phyloP scores from a whole-genome alignment of 176 grass and related monocot genomes.

The Leersia perrieri region DNA sequence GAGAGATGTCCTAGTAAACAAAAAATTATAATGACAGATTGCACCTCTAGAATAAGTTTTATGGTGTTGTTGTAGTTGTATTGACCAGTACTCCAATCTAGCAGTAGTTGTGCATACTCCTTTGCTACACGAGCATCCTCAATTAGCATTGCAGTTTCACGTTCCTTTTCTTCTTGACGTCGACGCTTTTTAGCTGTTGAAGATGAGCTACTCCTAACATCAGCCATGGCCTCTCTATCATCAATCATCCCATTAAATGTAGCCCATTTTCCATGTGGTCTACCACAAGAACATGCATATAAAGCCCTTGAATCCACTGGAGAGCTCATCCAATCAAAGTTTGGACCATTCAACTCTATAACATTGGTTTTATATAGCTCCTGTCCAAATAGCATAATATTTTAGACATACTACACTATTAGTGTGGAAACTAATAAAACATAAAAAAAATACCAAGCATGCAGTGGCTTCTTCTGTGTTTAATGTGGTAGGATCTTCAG shows the following conservation, averaged over 20 bases:
- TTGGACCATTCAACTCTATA: not conserved
- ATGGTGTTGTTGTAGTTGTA: not conserved
- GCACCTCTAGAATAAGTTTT: not conserved
- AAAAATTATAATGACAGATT: not conserved
- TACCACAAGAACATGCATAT: not conserved
- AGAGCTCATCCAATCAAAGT: not conserved
- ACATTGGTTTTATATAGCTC: not conserved
- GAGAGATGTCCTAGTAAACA: too few relatives aligned
- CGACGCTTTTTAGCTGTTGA: not conserved
- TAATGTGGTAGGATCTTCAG: not conserved
- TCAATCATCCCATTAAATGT: not conserved
- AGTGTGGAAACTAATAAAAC: too few relatives aligned
- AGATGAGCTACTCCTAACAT: not conserved
- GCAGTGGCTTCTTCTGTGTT: not conserved
- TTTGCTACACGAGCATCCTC: not conserved
- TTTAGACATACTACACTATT: not conserved
- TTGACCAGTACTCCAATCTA: not conserved
- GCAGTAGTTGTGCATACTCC: not conserved
- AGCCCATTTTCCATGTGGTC: not conserved
- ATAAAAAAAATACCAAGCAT: not conserved
- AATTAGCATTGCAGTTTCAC: not conserved
- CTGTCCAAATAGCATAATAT: not conserved
- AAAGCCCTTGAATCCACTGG: not conserved
- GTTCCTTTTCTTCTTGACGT: not conserved
- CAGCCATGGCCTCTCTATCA: not conserved